phyloP scores from a whole-genome alignment of 2,329 filamentous ascomycete species.

The Colletotrichum sp. region DNA sequence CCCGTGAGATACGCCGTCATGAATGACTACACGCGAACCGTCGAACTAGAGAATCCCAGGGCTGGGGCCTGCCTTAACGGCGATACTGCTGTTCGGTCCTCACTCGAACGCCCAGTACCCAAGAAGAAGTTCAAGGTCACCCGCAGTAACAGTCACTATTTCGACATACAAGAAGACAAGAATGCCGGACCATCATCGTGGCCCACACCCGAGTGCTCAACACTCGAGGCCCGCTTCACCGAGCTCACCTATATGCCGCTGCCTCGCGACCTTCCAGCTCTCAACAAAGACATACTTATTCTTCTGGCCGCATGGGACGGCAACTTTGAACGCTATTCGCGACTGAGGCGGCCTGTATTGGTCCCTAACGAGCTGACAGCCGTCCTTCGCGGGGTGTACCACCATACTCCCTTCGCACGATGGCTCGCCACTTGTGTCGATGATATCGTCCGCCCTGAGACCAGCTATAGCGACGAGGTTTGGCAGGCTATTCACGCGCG shows the following conservation, averaged over 20 bases:
- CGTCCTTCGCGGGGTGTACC: constrained; percentile 39
- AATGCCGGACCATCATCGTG: constrained; percentile 11
- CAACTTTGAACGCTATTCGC: constrained; percentile 42
- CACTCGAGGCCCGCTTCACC: constrained; percentile 9
- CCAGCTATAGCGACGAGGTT: accelerated
- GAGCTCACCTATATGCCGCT: constrained; percentile 33
- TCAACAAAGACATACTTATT: constrained; percentile 43
- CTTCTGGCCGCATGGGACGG: constrained; percentile 40
- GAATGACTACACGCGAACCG: constrained; percentile 37
- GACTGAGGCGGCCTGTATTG: constrained; percentile 33
- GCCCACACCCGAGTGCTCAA: not conserved
- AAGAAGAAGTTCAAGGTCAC: not conserved
- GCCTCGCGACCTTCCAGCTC: constrained; percentile 37
- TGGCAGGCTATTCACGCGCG: constrained; percentile 28
- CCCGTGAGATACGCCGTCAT: constrained; percentile 34
- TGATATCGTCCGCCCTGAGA: not conserved
- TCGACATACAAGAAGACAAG: constrained; percentile 35
- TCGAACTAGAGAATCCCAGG: constrained; percentile 14
- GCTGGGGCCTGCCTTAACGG: constrained; percentile 32
- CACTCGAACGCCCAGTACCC: not conserved
- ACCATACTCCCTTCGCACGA: constrained; percentile 39
- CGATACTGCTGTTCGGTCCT: constrained; percentile 33
- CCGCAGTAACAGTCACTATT: not conserved
- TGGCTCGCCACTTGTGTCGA: not conserved
- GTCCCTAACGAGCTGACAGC: constrained; percentile 29